Conservation (phyloP, 2,329 filamentous ascomycete species). For the Biscogniauxia marginata region DNA sequence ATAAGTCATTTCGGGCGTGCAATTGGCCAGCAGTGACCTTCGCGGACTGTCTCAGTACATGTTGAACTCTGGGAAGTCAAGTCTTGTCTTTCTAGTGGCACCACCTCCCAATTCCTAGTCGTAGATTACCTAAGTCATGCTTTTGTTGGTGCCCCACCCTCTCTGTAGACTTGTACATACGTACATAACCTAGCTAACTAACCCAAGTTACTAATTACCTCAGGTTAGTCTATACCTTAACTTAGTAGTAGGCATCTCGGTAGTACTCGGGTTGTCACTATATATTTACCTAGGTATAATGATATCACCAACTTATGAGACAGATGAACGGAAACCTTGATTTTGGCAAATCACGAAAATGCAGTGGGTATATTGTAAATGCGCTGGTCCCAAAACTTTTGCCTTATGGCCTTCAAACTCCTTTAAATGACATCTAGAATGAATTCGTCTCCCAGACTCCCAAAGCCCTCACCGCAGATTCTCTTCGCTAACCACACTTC, state of each 20-base stretch:
- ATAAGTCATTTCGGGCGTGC: slow-evolving; percentile 25
- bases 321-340: neutral
- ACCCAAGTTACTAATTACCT: no score
- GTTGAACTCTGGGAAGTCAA: slow-evolving; percentile 3
- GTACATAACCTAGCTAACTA: no score
- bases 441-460: slow-evolving; percentile 4
- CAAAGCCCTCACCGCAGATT: slow-evolving; percentile 1
- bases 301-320: slow-evolving; percentile 1
- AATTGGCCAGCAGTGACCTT: slow-evolving; percentile 12
- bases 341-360: slow-evolving; percentile 30
- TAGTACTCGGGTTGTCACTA: no score
- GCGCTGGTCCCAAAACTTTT: slow-evolving; percentile 25
- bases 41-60: slow-evolving; percentile 11
- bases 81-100: neutral
- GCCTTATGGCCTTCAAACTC: slow-evolving; percentile 29
- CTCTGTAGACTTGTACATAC: neutral
- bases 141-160: no score
- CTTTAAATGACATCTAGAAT: slow-evolving; percentile 19
- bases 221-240: no score
- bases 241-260: no score
- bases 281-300: neutral
- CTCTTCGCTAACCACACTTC: neutral
- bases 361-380: slow-evolving; percentile 35
- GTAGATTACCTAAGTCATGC: no score
- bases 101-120: no score